Evolutionary conservation across 2,329 filamentous ascomycete genomes (phyloP).

Genomic region (Colletotrichum siamense): DNA sequence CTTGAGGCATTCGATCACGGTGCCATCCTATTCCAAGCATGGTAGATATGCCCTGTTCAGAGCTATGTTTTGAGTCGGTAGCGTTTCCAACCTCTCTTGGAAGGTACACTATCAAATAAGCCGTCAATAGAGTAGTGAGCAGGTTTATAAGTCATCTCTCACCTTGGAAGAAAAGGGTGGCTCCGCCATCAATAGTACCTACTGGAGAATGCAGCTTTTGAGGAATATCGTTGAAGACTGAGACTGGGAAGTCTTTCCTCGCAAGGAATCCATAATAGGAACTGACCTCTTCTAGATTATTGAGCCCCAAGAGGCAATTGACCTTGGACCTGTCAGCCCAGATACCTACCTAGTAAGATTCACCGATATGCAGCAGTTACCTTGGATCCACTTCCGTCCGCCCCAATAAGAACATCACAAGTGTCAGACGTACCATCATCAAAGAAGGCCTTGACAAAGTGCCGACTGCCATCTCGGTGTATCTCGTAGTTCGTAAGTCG

Average conservation of each 20-base stretch:
- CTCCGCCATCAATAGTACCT: not conserved
- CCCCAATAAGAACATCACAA: not conserved
- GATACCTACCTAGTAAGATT: not conserved
- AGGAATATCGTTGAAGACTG: not conserved
- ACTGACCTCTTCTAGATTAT: not conserved
- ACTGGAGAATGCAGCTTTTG: not conserved
- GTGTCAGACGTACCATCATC: not conserved
- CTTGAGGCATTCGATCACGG: not conserved
- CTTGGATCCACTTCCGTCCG: not conserved
- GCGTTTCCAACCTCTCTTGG: not conserved
- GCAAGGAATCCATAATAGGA: not conserved
- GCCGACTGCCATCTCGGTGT: not conserved
- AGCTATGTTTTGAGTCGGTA: not conserved
- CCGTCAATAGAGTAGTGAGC: not conserved
- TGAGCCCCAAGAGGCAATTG: not conserved
- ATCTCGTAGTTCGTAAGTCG: not conserved
- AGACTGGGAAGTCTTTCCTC: not conserved
- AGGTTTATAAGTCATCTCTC: not conserved
- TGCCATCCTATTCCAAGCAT: not conserved
- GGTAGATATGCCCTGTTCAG: not conserved
- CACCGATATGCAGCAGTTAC: not conserved
- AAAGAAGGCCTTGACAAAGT: not conserved
- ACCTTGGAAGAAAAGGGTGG: not conserved
- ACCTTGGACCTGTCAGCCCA: not conserved
- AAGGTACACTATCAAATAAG: not conserved